phyloP scores from a whole-genome alignment of 805 yeast genomes.

The Kuraishia piskuri region DNA sequence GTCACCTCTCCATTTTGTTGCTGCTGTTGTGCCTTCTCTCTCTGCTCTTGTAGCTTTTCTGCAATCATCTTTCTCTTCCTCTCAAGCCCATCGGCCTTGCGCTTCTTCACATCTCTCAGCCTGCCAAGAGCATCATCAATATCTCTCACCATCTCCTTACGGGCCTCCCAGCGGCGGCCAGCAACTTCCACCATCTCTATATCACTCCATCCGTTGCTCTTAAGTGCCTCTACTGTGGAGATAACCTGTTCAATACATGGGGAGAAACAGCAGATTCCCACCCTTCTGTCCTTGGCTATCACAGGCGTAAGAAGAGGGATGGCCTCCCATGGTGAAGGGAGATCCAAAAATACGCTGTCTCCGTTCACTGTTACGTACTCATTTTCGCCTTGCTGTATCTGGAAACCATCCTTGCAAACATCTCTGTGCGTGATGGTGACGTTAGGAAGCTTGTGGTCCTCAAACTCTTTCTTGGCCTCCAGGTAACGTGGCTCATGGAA shows the following conservation, averaged over 20 bases:
- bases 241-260: constrained; percentile 98
- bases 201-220: constrained; percentile 70
- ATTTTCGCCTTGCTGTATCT: constrained; percentile 25
- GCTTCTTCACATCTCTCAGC: constrained; percentile 66
- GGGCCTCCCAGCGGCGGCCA: constrained; percentile 80
- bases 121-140: constrained; percentile 76
- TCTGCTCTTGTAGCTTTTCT: constrained; percentile 4
- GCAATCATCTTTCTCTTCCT: constrained; percentile 5
- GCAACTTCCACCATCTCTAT: constrained; percentile 91
- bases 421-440: constrained; percentile 82
- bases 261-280: constrained; percentile 86
- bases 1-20: constrained; percentile 1
- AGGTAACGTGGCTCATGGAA: constrained; percentile 78
- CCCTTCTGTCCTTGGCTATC: constrained; percentile 41
- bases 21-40: constrained; percentile 4
- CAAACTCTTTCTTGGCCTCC: constrained; percentile 75
- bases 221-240: constrained; percentile 70
- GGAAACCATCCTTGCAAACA: constrained; percentile 85
- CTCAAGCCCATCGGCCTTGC: constrained; percentile 55
- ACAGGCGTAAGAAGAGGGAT: constrained; percentile 64
- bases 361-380: constrained; percentile 39
- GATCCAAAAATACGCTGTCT: constrained; percentile 74
- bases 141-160: constrained; percentile 78
- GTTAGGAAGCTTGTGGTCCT: constrained; percentile 52
- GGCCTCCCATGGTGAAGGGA: constrained; percentile 97